Base-by-base conservation (phyloP, 2,329 filamentous ascomycete species). In the Pseudogymnoascus sp. region DNA sequence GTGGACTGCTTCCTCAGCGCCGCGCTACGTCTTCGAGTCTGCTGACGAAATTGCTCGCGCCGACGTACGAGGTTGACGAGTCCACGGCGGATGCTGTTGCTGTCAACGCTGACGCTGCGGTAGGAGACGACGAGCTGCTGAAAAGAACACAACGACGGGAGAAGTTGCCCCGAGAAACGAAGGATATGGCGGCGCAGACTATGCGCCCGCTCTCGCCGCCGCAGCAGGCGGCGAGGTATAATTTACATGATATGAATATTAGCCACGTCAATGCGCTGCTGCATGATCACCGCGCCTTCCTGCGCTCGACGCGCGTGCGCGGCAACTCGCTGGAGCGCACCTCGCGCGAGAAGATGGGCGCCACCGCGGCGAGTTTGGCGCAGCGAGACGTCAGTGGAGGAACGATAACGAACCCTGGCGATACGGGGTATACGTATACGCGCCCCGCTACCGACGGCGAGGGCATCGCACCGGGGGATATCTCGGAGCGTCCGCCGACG, bases 241-340 rank as follows among this genome's bases (percentile, higher is more conserved):
- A 64, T 41, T 63, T 68, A 21, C 65, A 64, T 43, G 67, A 71
- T 57, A 68, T 70, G 63, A 51, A 84, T n/a, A 37, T 37, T n/a
- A 37, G 13, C 36, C 60, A 74, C 64, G 70, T 76, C 65, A 75
- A 73, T 63, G 70, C 74, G 25, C 71, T 75, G 65, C 68, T 77
- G 31, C 71, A 71, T 41, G 73, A 72, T 64, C 75, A 77, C 61
- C 72, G 74, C 41, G 75, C 76, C 11, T 71, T 73, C 21, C 71
- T 77, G 61, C 67, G 6, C 28, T 31, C 28, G 28, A 31, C 28
- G 28, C 28, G 68, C 65, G 69, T 69, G 45, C 63, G 77, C 67
- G 75, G 75, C n/a, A 76, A 73, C 25, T 79, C 79, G 19, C 67
- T 78, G 28, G 78, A 80, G 67, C 73, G 77, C n/a, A 78, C 77